Evolutionary conservation across 768 basidiomycete species (phyloP).

Genomic region (Mycena crocata): DNA sequence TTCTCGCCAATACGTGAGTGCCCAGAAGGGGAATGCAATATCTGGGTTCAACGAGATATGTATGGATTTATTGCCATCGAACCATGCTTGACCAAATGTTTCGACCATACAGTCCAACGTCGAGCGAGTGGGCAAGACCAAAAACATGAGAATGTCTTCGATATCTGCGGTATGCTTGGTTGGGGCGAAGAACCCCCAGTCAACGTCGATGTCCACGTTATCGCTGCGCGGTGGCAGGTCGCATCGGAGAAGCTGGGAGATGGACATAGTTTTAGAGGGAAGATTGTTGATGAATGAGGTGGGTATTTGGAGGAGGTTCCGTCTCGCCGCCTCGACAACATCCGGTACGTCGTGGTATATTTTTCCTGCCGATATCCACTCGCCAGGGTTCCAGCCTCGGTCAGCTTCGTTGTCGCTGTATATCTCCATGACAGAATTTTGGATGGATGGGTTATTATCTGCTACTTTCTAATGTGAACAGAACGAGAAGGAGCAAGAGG

Average conservation of each 20-base stretch:
- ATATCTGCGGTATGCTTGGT: background rate
- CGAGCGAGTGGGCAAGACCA: background rate
- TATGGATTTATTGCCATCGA: conserved; percentile 8
- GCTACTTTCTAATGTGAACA: no score
- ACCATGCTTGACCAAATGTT: conserved; percentile 1
- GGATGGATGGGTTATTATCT: no score
- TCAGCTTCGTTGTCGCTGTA: background rate
- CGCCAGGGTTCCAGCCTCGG: background rate
- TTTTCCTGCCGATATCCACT: background rate
- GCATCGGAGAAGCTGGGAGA: background rate
- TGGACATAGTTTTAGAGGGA: conserved; percentile 1
- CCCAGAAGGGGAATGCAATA: conserved; percentile 2
- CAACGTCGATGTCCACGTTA: background rate
- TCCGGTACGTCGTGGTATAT: background rate
- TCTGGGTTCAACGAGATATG: conserved; percentile 1
- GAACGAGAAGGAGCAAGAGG: no score
- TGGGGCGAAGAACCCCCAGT: background rate
- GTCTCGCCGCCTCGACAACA: background rate
- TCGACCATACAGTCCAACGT: background rate
- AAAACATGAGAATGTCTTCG: background rate
- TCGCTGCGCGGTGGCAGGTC: background rate
- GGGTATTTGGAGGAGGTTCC: background rate
- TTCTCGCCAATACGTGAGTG: background rate
- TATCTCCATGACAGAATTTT: no score
- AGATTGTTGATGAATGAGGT: background rate